Percentiles rank a stretch among this genome's conserved stretches.
Evolutionary conservation across 2,329 filamentous ascomycete genomes (phyloP).

Genomic region (Colletotrichum shisoi): DNA sequence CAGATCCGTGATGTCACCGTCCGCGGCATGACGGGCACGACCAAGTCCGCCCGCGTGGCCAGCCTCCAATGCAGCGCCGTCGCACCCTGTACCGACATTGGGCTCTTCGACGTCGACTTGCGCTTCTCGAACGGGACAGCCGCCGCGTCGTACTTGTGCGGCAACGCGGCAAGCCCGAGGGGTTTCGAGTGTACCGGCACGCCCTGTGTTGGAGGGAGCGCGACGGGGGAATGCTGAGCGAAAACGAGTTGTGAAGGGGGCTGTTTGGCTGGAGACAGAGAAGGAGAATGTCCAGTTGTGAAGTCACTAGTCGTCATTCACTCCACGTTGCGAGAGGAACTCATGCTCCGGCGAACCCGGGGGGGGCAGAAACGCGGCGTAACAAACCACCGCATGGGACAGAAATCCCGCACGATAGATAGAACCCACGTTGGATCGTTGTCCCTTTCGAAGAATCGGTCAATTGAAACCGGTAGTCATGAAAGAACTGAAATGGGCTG

Average conservation of each 20-base stretch:
- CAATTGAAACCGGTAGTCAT: too few species aligned
- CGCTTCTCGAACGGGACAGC: conserved; percentile 11
- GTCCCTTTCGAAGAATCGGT: too few species aligned
- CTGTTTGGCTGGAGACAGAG: too few species aligned
- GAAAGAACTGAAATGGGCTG: too few species aligned
- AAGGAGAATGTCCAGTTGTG: too few species aligned
- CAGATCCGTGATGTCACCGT: conserved; percentile 45
- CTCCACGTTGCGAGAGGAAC: background rate
- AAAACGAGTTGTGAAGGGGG: too few species aligned
- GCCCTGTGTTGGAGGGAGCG: conserved; percentile 11
- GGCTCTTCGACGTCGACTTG: conserved; percentile 23
- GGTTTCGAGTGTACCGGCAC: conserved; percentile 24
- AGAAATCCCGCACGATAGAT: too few species aligned
- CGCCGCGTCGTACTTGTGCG: conserved; percentile 18
- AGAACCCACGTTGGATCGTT: too few species aligned
- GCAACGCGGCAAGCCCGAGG: conserved; percentile 12
- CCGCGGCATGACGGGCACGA: conserved; percentile 21
- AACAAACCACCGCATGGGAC: background rate
- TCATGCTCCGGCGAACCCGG: too few species aligned
- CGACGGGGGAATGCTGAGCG: conserved; percentile 15
- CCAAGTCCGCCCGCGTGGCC: conserved; percentile 22
- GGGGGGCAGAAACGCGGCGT: background rate
- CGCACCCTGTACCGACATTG: conserved; percentile 22
- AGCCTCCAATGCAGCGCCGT: conserved; percentile 31
- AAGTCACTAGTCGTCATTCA: too few species aligned